Evolutionary conservation across 805 yeast genomes (phyloP).

Genomic region (Ogataea populi-albae): DNA sequence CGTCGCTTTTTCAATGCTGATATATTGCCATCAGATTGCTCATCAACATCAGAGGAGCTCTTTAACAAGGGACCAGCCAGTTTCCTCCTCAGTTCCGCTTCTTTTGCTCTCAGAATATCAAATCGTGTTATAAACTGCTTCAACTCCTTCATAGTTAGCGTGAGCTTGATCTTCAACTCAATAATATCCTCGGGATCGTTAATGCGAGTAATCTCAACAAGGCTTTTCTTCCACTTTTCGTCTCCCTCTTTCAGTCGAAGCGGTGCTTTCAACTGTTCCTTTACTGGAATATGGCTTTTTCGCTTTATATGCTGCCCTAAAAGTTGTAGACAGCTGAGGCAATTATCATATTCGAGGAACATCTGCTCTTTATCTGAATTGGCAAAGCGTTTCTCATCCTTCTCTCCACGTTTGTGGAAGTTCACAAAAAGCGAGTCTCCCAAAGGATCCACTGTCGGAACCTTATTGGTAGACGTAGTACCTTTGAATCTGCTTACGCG

Average conservation of each 20-base stretch:
- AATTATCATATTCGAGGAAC: constrained; percentile 54
- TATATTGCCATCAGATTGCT: constrained; percentile 22
- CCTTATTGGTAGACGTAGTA: neutral
- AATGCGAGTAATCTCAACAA: constrained; percentile 36
- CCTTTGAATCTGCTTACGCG: neutral
- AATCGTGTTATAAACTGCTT: constrained; percentile 36
- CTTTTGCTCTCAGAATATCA: constrained; percentile 37
- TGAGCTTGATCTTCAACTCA: constrained; percentile 52
- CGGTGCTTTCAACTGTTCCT: constrained; percentile 8
- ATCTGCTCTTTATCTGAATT: constrained; percentile 52
- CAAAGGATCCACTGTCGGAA: constrained; percentile 40
- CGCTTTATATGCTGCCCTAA: constrained; percentile 25
- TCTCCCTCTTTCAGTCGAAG: constrained; percentile 42
- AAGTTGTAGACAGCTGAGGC: constrained; percentile 42
- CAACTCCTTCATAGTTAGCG: constrained; percentile 50
- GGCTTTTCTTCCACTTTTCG: constrained; percentile 10
- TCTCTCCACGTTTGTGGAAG: constrained; percentile 59
- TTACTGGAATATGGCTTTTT: constrained; percentile 7
- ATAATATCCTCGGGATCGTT: constrained; percentile 43
- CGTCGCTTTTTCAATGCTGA: constrained; percentile 12
- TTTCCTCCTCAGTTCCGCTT: constrained; percentile 29
- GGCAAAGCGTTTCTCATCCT: constrained; percentile 61
- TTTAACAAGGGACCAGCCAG: constrained; percentile 11
- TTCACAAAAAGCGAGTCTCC: constrained; percentile 40
- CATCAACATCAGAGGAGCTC: constrained; percentile 26